phyloP scores from a whole-genome alignment of 2,329 filamentous ascomycete species.

The Sclerotinia sclerotiorum region DNA sequence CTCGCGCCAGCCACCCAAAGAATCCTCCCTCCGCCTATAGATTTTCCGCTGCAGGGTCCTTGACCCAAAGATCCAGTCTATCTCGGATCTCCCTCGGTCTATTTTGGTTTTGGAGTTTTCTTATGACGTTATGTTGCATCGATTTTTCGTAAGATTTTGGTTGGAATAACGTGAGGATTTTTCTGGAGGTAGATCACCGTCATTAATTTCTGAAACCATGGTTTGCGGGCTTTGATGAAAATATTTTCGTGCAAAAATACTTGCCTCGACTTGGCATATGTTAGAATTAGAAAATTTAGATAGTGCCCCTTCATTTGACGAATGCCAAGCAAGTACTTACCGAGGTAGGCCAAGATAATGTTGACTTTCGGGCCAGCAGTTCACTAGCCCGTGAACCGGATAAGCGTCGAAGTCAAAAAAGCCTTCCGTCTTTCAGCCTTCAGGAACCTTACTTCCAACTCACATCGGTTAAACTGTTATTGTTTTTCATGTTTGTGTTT shows the following conservation, averaged over 20 bases:
- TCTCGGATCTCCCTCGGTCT: slow-evolving; percentile 22
- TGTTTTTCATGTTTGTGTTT: not conserved
- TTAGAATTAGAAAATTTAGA: not conserved
- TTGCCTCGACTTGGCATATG: slow-evolving; percentile 3
- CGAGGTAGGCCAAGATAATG: slow-evolving; percentile 1
- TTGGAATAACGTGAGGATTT: slow-evolving; percentile 6
- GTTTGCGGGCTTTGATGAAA: slow-evolving; percentile 4
- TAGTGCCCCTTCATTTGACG: not conserved
- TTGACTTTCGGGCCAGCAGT: not conserved
- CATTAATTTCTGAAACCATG: slow-evolving; percentile 7
- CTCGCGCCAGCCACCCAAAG: slow-evolving; percentile 17
- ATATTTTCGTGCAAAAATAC: not conserved
- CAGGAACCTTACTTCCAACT: not conserved
- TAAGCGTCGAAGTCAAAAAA: not conserved
- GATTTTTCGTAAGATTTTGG: not conserved
- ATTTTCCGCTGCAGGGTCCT: slow-evolving; percentile 23
- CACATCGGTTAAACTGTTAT: not conserved
- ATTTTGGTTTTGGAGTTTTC: slow-evolving; percentile 3
- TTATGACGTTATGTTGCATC: slow-evolving; percentile 20
- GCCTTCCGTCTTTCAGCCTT: not conserved
- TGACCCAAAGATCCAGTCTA: slow-evolving; percentile 14
- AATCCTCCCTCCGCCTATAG: slow-evolving; percentile 18
- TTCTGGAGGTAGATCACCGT: slow-evolving; percentile 6
- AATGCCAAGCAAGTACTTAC: not conserved
- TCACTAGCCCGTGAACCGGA: not conserved